phyloP scores from a whole-genome alignment of 2,329 filamentous ascomycete species.

The Nannizziopsis barbatae region DNA sequence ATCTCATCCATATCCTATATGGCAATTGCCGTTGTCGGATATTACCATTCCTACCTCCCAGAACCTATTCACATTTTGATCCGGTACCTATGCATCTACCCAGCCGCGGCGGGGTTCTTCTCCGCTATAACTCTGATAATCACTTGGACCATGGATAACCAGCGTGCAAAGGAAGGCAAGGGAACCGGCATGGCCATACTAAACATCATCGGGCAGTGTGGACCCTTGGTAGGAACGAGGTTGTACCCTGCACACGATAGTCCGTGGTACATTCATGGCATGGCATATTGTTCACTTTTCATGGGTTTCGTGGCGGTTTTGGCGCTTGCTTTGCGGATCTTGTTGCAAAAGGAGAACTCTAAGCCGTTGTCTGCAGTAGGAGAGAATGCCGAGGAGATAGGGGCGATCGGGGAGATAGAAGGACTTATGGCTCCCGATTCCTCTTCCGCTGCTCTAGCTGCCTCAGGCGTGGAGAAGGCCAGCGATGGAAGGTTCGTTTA shows the following conservation, averaged over 20 bases:
- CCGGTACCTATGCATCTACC: constrained; percentile 66
- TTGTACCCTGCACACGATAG: constrained; percentile 50
- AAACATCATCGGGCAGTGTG: constrained; percentile 71
- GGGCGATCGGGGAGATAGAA: constrained; percentile 12
- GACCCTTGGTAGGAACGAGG: constrained; percentile 58
- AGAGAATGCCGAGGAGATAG: constrained; percentile 5
- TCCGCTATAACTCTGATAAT: constrained; percentile 73
- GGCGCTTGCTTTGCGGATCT: constrained; percentile 44
- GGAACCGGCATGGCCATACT: constrained; percentile 69
- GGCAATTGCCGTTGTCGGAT: constrained; percentile 45
- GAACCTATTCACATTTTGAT: constrained; percentile 28
- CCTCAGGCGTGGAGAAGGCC: constrained; percentile 6
- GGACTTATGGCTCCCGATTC: constrained; percentile 13
- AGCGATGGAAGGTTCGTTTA: constrained; percentile 11
- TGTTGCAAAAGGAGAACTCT: constrained; percentile 44
- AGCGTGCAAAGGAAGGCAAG: constrained; percentile 55
- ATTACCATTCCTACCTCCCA: constrained; percentile 31
- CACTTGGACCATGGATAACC: constrained; percentile 83
- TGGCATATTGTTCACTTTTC: constrained; percentile 51
- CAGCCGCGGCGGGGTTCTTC: constrained; percentile 71
- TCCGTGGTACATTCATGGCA: constrained; percentile 53
- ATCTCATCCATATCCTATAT: constrained; percentile 57
- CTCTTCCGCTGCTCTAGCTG: constrained; percentile 2
- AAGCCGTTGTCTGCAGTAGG: constrained; percentile 30
- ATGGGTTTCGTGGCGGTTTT: constrained; percentile 52